Evolutionary conservation across 768 basidiomycete species (phyloP).

Genomic region (Tubosaeta brunneosetosa): DNA sequence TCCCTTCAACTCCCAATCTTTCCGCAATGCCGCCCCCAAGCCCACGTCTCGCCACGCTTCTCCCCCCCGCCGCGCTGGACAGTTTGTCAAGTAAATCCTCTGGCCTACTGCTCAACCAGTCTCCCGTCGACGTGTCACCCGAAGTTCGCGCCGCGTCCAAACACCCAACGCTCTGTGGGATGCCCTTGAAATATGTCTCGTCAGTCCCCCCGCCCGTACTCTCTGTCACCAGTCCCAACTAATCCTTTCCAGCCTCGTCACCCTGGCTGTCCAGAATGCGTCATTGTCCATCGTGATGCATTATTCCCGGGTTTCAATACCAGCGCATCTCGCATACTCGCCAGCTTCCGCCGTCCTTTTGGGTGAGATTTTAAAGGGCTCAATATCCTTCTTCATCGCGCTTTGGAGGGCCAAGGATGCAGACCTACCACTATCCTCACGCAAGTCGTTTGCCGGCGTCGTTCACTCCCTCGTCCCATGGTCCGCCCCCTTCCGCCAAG

Average conservation of each 20-base stretch:
- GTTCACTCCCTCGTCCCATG: constrained; percentile 41
- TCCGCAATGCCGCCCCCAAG: constrained; percentile 17
- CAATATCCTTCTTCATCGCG: constrained; percentile 90
- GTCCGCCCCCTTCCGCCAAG: constrained; percentile 46
- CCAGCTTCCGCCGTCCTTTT: constrained; percentile 92
- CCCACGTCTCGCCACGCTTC: constrained; percentile 48
- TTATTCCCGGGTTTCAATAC: constrained; percentile 89
- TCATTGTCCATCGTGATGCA: constrained; percentile 97
- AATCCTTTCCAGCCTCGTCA: constrained; percentile 53
- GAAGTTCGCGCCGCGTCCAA: constrained; percentile 23
- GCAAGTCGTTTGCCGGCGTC: constrained; percentile 36
- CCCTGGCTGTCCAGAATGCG: constrained; percentile 92
- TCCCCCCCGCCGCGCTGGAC: constrained; percentile 44
- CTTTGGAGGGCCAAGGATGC: constrained; percentile 45
- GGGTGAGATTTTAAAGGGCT: constrained; percentile 91
- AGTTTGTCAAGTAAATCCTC: constrained; percentile 39
- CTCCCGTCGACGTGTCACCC: constrained; percentile 30
- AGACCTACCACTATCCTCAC: constrained; percentile 39
- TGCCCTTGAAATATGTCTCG: constrained; percentile 81
- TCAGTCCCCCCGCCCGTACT: constrained; percentile 35
- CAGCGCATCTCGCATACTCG: constrained; percentile 77
- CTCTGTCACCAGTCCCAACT: background rate
- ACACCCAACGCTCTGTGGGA: constrained; percentile 56
- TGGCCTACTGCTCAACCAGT: constrained; percentile 32
- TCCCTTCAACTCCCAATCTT: constrained; percentile 38